These are phyloP conservation scores for Metschnikowia santaceciliae DNA, from an alignment of 805 yeast genomes.

Conservation along the genomic window DNA sequence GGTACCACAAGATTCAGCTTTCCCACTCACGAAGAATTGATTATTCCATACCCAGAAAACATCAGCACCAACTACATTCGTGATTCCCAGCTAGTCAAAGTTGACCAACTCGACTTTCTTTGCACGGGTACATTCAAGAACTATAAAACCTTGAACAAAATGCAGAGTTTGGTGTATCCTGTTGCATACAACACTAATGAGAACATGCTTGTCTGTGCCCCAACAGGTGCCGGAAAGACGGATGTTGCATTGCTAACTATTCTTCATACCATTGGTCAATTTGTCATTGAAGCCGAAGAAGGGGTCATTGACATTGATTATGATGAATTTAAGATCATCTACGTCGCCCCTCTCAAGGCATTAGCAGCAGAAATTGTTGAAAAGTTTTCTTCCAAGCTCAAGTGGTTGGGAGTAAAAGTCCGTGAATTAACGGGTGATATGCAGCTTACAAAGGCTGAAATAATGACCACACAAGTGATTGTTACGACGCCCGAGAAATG, in stretches of 20 bases:
- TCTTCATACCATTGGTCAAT: constrained; percentile 69
- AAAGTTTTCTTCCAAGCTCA: constrained; percentile 70
- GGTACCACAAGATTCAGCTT: constrained; percentile 69
- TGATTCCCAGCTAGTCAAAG: constrained; percentile 47
- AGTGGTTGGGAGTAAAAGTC: constrained; percentile 83
- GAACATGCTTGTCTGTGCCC: constrained; percentile 56
- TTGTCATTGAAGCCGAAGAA: constrained; percentile 46
- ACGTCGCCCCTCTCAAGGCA: constrained; percentile 92
- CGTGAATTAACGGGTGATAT: constrained; percentile 92
- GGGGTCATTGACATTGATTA: constrained; percentile 64
- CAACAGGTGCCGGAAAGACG: constrained; percentile 23
- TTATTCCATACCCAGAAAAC: constrained; percentile 70
- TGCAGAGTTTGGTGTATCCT: constrained; percentile 88
- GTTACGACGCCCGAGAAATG: constrained; percentile 94
- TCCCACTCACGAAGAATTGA: constrained; percentile 72
- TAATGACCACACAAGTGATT: constrained; percentile 75
- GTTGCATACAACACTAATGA: constrained; percentile 92
- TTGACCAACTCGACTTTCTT: constrained; percentile 64
- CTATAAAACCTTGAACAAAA: constrained; percentile 72
- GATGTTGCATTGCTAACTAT: constrained; percentile 20
- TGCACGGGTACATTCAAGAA: constrained; percentile 83
- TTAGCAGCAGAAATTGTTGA: constrained; percentile 96
- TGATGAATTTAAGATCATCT: constrained; percentile 84
- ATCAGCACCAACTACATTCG: constrained; percentile 39
- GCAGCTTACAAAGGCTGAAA: constrained; percentile 82